These are phyloP conservation scores for Sarcodon aspratus DNA, from an alignment of 768 basidiomycete species.

Conservation along the genomic window DNA sequence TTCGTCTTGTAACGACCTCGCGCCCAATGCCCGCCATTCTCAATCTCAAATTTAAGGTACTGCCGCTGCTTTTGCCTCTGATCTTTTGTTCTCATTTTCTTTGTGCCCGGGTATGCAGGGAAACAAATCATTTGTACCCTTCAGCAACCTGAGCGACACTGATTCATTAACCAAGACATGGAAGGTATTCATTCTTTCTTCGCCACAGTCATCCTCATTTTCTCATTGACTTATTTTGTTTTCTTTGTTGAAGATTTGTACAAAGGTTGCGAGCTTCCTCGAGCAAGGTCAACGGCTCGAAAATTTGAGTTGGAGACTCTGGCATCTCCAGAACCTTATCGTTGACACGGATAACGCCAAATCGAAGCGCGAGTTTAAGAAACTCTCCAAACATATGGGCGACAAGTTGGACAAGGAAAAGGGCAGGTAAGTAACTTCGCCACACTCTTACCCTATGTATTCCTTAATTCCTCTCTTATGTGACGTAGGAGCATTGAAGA, in stretches of 20 bases:
- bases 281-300: slow-evolving; percentile 87
- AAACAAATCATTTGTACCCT: slow-evolving; percentile 92
- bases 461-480: slow-evolving; percentile 1
- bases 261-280: slow-evolving; percentile 83
- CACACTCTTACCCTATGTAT: slow-evolving; percentile 1
- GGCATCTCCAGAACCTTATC: slow-evolving; percentile 87
- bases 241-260: slow-evolving; percentile 51
- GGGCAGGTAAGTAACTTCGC: slow-evolving; percentile 50
- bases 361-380: slow-evolving; percentile 84
- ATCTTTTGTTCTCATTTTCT: slow-evolving; percentile 11
- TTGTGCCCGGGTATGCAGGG: slow-evolving; percentile 32
- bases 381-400: slow-evolving; percentile 79
- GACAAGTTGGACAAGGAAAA: slow-evolving; percentile 92
- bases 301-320: slow-evolving; percentile 87
- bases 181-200: slow-evolving; percentile 44
- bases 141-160: slow-evolving; percentile 77
- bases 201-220: slow-evolving; percentile 5
- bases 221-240: not conserved
- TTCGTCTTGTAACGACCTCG: slow-evolving; percentile 2
- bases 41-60: slow-evolving; percentile 79
- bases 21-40: slow-evolving; percentile 63
- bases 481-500: slow-evolving; percentile 65
- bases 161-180: slow-evolving; percentile 84
- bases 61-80: slow-evolving; percentile 9
- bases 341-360: slow-evolving; percentile 86